Conservation (phyloP, 1,139 yeast genomes). For the Saccharomyces hybrid region DNA sequence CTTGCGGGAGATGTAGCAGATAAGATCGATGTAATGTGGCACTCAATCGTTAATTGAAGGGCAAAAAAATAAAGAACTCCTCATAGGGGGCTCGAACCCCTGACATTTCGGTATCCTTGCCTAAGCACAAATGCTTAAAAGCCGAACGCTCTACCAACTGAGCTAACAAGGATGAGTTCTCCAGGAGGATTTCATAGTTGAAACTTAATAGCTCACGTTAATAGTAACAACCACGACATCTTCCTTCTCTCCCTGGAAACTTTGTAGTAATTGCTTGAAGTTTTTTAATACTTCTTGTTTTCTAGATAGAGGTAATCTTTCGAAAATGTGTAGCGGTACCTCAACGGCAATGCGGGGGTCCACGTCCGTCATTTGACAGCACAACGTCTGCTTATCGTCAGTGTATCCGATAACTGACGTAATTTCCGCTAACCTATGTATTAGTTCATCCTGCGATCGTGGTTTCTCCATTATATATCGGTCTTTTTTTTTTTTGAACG, state of each 20-base stretch:
- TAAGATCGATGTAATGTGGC: too few species aligned
- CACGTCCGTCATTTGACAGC: background rate
- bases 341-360: background rate
- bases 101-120: conserved; percentile 34
- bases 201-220: too few species aligned
- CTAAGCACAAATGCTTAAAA: conserved; percentile 24
- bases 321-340: background rate
- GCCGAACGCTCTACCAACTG: conserved; percentile 34
- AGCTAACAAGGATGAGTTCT: conserved; percentile 34
- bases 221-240: conserved; percentile 6
- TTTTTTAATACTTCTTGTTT: background rate
- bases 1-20: too few species aligned
- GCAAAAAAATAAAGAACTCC: conserved; percentile 25
- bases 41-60: too few species aligned
- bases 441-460: background rate
- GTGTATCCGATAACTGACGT: background rate
- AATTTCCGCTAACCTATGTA: background rate
- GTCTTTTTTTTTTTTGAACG: background rate
- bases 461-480: background rate
- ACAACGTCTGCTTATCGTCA: background rate
- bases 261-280: background rate
- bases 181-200: too few species aligned
- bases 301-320: background rate
- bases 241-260: background rate
- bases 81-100: conserved; percentile 37